Base-by-base conservation (phyloP, 345 rosid genomes). In the Arabidopsis thaliana region DNA sequence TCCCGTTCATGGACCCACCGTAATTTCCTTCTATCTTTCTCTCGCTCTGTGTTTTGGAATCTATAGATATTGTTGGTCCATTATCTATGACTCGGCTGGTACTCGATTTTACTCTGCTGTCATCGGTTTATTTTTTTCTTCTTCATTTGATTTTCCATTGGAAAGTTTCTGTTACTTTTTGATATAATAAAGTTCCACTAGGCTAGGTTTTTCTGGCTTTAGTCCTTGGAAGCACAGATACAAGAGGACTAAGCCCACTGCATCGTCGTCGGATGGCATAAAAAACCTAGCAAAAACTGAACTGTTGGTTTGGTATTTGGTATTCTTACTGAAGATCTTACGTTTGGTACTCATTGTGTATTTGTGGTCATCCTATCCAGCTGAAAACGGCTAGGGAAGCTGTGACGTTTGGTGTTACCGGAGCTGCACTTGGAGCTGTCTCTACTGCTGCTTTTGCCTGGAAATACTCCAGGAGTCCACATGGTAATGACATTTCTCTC, bases 331-430 rank as follows among this genome's bases (percentile, higher is more conserved):
- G 1, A 4, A 59, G 3, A 45, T 10, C 20, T 16, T 16, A 16
- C 20, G 25, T 10, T 76, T 79, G 34, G 60, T 49, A 32, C 14
- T 45, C 48, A 40, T 28, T 28, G 32, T 28, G 32, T 28, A 28
- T 28, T 36, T 23, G 38, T 70, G 30, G 48, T 51, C 67, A 24
- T 50, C 4, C 10, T 65, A 79, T 65, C 2, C 95, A 95, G 98
- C 83, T 95, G 84, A 90, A 89, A 82, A 85, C 89, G 57, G 88
- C 91, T 50, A 86, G 97, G 84, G 88, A 95, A 75, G 96, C 96
- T 16, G 85, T 69, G 34, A 74, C 72, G 0, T 84, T 79, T 71
- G 93, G 86, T 49, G 63, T 83, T 25, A 20, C 83, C 14, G 97
- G 97, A 73, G 74, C 86, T 79, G 79, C 79, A 33, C 77, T 93